Evolutionary conservation across 768 basidiomycete species (phyloP).

Genomic region (Clitopilus passeckerianus): DNA sequence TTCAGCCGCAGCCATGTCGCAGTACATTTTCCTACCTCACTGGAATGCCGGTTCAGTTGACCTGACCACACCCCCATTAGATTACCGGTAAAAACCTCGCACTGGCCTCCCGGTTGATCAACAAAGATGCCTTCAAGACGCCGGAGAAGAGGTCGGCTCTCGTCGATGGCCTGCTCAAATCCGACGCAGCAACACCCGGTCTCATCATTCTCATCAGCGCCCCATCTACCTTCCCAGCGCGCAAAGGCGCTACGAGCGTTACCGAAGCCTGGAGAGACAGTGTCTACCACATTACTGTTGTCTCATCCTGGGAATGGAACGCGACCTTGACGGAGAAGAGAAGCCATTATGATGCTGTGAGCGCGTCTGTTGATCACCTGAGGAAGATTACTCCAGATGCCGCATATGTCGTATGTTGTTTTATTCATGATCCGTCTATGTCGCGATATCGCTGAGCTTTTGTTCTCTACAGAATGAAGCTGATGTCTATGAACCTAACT

Average conservation of each 20-base stretch:
- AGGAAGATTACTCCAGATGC: constrained; percentile 37
- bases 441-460: background rate
- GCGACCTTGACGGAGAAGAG: constrained; percentile 31
- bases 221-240: constrained; percentile 26
- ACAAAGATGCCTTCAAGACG: constrained; percentile 31
- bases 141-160: constrained; percentile 21
- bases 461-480: constrained; percentile 35
- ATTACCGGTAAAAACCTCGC: constrained; percentile 33
- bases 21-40: constrained; percentile 13
- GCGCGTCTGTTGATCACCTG: constrained; percentile 33
- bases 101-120: constrained; percentile 39
- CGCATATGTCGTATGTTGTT: constrained; percentile 34
- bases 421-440: background rate
- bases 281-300: constrained; percentile 40
- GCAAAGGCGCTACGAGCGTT: constrained; percentile 33
- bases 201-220: constrained; percentile 37
- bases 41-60: background rate
- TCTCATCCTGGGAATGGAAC: constrained; percentile 41
- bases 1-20: constrained; percentile 33
- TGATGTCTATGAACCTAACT: constrained; percentile 42
- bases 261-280: constrained; percentile 39
- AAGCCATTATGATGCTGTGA: constrained; percentile 25
- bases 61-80: constrained; percentile 16
- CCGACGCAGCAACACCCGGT: constrained; percentile 29
- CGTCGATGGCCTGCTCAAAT: constrained; percentile 29